These are phyloP conservation scores for Trametes cingulata DNA, from an alignment of 768 basidiomycete species.

Conservation along the genomic window DNA sequence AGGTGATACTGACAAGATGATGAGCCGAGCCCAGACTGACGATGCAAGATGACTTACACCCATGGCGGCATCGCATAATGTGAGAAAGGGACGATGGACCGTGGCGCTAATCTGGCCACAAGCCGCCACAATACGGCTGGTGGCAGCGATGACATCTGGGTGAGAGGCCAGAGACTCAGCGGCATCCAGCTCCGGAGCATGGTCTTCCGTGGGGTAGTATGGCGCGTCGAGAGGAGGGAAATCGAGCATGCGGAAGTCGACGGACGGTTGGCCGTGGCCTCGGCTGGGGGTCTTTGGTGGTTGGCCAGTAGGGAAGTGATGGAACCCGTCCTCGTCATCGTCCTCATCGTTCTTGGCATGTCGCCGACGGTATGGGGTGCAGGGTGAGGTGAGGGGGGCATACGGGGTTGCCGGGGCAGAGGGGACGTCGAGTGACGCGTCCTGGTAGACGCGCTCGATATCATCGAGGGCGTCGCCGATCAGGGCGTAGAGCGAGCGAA, in stretches of 20 bases:
- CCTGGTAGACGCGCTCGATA: slow-evolving; percentile 55
- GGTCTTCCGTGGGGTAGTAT: slow-evolving; percentile 23
- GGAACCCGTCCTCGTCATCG: background rate
- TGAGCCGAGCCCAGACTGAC: background rate
- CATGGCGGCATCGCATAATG: slow-evolving; percentile 74
- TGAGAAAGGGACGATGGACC: slow-evolving; percentile 67
- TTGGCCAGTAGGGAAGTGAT: background rate
- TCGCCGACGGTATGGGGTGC: slow-evolving; percentile 10
- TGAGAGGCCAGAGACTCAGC: slow-evolving; percentile 59
- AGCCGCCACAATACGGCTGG: slow-evolving; percentile 66
- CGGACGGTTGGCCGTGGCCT: background rate
- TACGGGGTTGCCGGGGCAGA: slow-evolving; percentile 17
- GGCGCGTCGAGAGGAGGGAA: slow-evolving; percentile 30
- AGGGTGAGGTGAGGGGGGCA: slow-evolving; percentile 12
- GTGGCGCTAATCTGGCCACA: slow-evolving; percentile 66
- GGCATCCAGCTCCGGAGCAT: slow-evolving; percentile 7
- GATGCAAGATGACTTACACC: slow-evolving; percentile 45
- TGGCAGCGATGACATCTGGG: slow-evolving; percentile 59
- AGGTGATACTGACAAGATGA: slow-evolving; percentile 58
- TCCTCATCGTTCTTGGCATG: background rate
- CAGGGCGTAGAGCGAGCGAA: slow-evolving; percentile 64
- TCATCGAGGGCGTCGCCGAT: slow-evolving; percentile 70
- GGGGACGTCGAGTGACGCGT: slow-evolving; percentile 15
- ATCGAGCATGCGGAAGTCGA: slow-evolving; percentile 23
- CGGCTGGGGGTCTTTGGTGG: slow-evolving; percentile 14